Evolutionary conservation across 1,284 basidiomycete species (phyloP), one percentile per base, ranked within the genome.

Genomic region (Malassezia cuniculi): DNA sequence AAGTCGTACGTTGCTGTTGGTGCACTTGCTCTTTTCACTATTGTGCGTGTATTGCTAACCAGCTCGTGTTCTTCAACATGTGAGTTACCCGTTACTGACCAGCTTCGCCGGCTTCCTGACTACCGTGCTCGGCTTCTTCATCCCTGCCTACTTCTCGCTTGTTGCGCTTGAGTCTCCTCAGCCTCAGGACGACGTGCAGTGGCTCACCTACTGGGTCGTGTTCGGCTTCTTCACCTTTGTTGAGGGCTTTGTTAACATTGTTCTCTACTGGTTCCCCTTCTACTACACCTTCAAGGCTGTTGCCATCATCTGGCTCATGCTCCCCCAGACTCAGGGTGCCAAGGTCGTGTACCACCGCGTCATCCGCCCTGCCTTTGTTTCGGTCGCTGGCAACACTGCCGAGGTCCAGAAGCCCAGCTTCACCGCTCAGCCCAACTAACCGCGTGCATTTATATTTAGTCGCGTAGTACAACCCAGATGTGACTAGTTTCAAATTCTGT

Each of bases 1-100:
- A 95, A 95, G 77, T 77, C 84, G 14, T 89, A 90, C 71, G 76
- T 80, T 51, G 84, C 83, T 58, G 71, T 94, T 56, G 84, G 81
- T 46, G 74, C 75, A 50, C 72, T 80, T 49, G 58, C 73, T 40
- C 69, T 87, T 66, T 66, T 70, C 53, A 59, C 60, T 34, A 39
- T 65, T 24, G 58, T 64, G 44, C 33, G 41, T 48, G 32, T 16
- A 19, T 18, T 12, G 6, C 19, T 7, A 9, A 15, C 62, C 71
- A 73, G 71, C 47, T 73, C 59, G 69, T 66, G 47, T 64, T 62
- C 54, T 65, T 64, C 48, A 62, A 66, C 63, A 60, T 64, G 56
- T 59, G 37, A 43, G 54, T 49, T 15, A 10, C 11, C 8, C 28
- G n/a, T 6, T 33, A 5, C 16, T 25, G 12, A 8, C 25, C 52